Evolutionary conservation across 306 rosid species (phyloP), one percentile per base, ranked within the genome.

Genomic region (Sicyos edulis): DNA sequence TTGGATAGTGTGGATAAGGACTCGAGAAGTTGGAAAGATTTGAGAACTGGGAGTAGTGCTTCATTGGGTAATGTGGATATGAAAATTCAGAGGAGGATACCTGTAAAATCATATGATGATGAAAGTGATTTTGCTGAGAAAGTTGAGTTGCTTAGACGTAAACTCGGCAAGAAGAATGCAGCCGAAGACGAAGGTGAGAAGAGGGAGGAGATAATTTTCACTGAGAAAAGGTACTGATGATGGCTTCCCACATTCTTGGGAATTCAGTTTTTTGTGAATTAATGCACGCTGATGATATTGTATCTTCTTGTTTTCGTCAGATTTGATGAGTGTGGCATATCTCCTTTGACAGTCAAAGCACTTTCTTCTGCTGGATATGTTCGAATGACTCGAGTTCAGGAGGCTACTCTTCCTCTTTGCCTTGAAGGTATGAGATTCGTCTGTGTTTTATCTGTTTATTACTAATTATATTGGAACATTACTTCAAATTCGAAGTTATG

Each of bases 251-350:
- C 49, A 29, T 54, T 51, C 32, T 54, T 71, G 17, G 50, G 34
- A 7, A 10, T 70, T 24, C 15, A 52, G 3, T 1, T 32, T 71
- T 5, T 32, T 32, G n/a, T 52, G 9, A 54, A 51, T 71, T 2
- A 47, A 67, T 45, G 55, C 50, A 51, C 63, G 50, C 51, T 1
- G 32, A 22, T 80, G 55, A 75, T 80, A 69, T 7, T 67, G 0
- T 14, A 53, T 54, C 17, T 75, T 63, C 75, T 73, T 56, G 74
- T 22, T 73, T 85, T 63, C 45, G 10, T 15, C 78, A 93, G 95
- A 69, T 90, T 93, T 82, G 98, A 90, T 24, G 95, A 86, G 82
- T 90, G 85, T n/a, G 85, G 82, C 14, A 82, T 93, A 82, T 93
- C 97, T 24, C 91, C 89, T 10, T 77, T 80, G 74, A 90, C 97